Base-by-base conservation (phyloP, 371 early-diverging fungal species). In the Lichtheimia ornata region DNA sequence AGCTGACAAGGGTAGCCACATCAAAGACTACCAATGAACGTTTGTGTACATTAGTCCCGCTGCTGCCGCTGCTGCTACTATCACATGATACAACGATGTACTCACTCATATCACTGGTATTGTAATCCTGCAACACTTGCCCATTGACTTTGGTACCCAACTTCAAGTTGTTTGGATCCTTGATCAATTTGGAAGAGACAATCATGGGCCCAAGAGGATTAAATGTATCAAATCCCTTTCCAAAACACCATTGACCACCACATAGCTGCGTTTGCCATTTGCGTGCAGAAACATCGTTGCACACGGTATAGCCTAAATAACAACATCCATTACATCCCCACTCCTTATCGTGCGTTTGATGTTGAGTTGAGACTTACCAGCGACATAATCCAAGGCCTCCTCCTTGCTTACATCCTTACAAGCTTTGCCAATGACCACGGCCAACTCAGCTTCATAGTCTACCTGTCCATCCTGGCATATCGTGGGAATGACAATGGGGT, bases 371-470 rank as follows among this genome's bases (percentile, higher is more conserved):
- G 22, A 11, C 63, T 59, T 61, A 77, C 78, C 79, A 20, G 76
- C 71, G 3, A 84, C 86, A 63, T 82, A 79, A 15, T 75, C 62
- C 24, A 82, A 65, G 9, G 86, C 84, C 14, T 84, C 67, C 42
- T 72, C 67, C 35, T 71, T 71, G 41, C 62, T 59, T 27, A 84
- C 84, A 56, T 83, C 62, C 68, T 74, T 76, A 70, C 84, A 82
- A 5, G 58, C 55, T 56, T 77, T 78, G n/a, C 84, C 84, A 59
- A 87, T 83, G 14, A 87, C 79, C 6, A 87, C 82, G 0, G 82
- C 85, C 9, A 87, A 65, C 63, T 87, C 87, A 18, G 72, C 81
- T 71, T 87, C 87, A 69, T 79, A 87, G 55, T 87, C 87, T 35
- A 78, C 77, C 44, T 81, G 70, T 12, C 57, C 56, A 58, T 85